Percentiles rank a stretch among this genome's conserved stretches.
phyloP scores from a whole-genome alignment of 306 rosid genomes.

The Inga oerstediana region DNA sequence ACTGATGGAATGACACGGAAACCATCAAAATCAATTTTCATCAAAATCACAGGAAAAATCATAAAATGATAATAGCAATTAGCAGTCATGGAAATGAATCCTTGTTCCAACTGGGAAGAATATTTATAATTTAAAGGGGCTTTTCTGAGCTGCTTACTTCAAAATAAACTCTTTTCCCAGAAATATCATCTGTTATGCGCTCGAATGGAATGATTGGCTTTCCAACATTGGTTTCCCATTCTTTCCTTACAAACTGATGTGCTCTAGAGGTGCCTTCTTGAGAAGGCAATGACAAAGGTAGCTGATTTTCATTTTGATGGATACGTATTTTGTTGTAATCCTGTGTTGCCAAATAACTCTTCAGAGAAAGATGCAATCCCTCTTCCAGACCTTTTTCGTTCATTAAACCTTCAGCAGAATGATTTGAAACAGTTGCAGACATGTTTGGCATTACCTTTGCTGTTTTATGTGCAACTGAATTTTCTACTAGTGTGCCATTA shows the following conservation, averaged over 20 bases:
- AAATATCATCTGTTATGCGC: constrained; percentile 38
- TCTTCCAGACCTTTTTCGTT: constrained; percentile 53
- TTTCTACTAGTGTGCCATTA: constrained; percentile 42
- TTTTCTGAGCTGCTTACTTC: constrained; percentile 47
- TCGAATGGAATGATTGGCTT: constrained; percentile 50
- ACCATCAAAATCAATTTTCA: not conserved
- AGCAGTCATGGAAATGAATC: constrained; percentile 40
- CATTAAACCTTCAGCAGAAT: constrained; percentile 45
- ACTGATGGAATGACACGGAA: not conserved
- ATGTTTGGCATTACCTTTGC: constrained; percentile 49
- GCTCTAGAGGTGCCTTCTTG: constrained; percentile 56
- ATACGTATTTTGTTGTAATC: constrained; percentile 51
- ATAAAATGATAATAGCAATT: constrained; percentile 32
- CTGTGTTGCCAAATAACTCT: constrained; percentile 48
- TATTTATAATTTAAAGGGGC: constrained; percentile 2
- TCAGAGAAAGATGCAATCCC: constrained; percentile 70
- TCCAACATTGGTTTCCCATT: constrained; percentile 50
- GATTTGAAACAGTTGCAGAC: constrained; percentile 43
- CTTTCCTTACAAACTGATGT: constrained; percentile 51
- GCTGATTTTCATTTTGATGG: constrained; percentile 56
- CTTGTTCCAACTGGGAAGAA: constrained; percentile 41
- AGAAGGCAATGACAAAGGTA: constrained; percentile 49
- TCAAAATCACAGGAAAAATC: not conserved
- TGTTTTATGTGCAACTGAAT: constrained; percentile 46
- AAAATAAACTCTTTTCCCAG: constrained; percentile 46